phyloP scores from a whole-genome alignment of 148 eudicot species.

The Chenopodium quinoa region DNA sequence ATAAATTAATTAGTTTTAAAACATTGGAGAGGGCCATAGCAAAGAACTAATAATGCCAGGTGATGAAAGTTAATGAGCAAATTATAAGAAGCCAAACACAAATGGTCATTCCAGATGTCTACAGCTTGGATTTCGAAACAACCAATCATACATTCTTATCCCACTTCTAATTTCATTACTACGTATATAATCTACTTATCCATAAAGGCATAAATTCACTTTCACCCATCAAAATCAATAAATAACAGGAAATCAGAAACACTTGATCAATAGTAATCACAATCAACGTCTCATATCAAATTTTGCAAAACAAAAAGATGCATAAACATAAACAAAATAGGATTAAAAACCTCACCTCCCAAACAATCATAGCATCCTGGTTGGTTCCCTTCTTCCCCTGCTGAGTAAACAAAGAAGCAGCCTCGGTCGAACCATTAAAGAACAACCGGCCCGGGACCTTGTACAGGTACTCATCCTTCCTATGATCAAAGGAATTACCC shows the following conservation, averaged over 20 bases:
- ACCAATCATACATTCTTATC: constrained; percentile 4
- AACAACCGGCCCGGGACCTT: constrained; percentile 67
- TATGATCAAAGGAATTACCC: constrained; percentile 58
- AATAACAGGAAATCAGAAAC: neutral
- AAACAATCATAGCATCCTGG: constrained; percentile 98
- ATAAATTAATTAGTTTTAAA: neutral
- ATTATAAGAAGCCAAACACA: neutral
- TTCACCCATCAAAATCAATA: neutral
- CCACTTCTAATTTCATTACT: neutral
- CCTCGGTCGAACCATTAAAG: constrained; percentile 64
- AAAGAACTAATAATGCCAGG: neutral
- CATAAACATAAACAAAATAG: neutral
- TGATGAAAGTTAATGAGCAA: neutral
- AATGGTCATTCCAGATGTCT: constrained; percentile 20
- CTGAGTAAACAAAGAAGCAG: constrained; percentile 75
- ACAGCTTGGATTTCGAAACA: neutral
- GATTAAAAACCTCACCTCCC: constrained; percentile 64
- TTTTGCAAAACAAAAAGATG: neutral
- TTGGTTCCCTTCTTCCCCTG: constrained; percentile 94
- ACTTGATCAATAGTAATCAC: neutral
- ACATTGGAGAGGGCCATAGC: neutral
- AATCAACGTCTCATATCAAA: neutral
- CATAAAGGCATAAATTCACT: neutral
- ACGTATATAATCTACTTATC: neutral
- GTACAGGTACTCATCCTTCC: constrained; percentile 66